Percentiles rank a stretch among this genome's conserved stretches.
Conservation (phyloP, 208 protist species). For the Angomonas deanei region DNA sequence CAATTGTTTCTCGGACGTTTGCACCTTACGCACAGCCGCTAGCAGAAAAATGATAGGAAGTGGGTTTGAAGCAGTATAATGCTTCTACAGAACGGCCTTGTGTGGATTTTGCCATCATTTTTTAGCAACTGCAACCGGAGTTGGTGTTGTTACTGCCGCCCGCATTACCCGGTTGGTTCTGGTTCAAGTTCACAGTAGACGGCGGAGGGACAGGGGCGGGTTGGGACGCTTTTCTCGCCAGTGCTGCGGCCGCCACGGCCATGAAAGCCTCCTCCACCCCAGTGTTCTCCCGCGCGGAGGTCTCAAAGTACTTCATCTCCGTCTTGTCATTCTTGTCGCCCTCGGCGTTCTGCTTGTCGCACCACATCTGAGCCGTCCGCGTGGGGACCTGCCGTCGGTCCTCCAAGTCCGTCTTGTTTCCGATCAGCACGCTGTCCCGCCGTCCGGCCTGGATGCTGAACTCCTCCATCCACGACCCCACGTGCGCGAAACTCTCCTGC, state of each 20-base stretch:
- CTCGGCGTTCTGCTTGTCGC: conserved; percentile 30
- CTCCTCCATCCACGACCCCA: conserved; percentile 97
- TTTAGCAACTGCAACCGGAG: not conserved
- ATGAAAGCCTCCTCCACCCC: conserved; percentile 98
- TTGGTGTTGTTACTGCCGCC: no score
- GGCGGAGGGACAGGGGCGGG: conserved; percentile 46
- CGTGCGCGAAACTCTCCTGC: conserved; percentile 79
- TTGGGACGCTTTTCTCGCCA: conserved; percentile 63
- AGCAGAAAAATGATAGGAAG: not conserved
- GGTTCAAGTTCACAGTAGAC: conserved; percentile 63
- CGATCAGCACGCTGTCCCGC: conserved; percentile 98
- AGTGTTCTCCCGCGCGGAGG: conserved; percentile 96
- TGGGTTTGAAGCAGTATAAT: not conserved
- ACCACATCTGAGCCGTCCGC: conserved; percentile 95
- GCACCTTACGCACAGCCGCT: no score
- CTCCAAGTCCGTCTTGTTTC: conserved; percentile 99
- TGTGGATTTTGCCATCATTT: not conserved
- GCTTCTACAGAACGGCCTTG: not conserved
- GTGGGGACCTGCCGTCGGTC: conserved; percentile 89
- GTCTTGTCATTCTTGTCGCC: conserved; percentile 6
- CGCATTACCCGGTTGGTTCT: conserved; percentile 2
- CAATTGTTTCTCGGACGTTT: no score
- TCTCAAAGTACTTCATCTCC: conserved; percentile 97
- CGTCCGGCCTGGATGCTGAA: conserved; percentile 95
- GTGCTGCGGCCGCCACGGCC: conserved; percentile 57